These are phyloP conservation scores for Diospyros lotus DNA, from an alignment of 148 eudicot species.

Conservation along the genomic window DNA sequence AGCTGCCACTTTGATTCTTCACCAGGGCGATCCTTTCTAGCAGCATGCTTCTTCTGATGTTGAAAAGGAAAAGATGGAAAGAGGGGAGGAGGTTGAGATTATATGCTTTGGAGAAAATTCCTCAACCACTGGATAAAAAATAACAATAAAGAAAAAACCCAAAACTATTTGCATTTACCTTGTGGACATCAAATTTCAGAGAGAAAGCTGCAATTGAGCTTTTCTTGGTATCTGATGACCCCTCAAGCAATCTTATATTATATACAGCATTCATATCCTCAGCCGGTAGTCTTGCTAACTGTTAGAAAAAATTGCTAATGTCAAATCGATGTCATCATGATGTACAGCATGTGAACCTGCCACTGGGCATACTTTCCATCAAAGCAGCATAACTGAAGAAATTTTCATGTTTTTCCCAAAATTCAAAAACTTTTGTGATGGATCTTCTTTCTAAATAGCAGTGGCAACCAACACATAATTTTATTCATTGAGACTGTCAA, in stretches of 20 bases:
- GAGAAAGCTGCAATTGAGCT: slow-evolving; percentile 59
- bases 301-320: slow-evolving; percentile 12
- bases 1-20: slow-evolving; percentile 79
- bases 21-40: slow-evolving; percentile 83
- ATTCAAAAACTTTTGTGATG: not conserved
- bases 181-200: slow-evolving; percentile 73
- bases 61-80: not conserved
- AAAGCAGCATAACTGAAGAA: not conserved
- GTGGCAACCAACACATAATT: not conserved
- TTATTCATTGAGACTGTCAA: not conserved
- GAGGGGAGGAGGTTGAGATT: not conserved
- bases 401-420: not conserved
- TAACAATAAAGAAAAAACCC: not conserved
- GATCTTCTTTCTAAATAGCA: not conserved
- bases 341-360: not conserved
- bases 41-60: slow-evolving; percentile 70
- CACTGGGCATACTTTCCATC: not conserved
- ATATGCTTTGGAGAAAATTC: not conserved
- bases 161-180: slow-evolving; percentile 38
- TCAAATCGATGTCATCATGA: not conserved
- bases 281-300: slow-evolving; percentile 71
- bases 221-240: slow-evolving; percentile 68
- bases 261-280: slow-evolving; percentile 86
- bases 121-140: not conserved
- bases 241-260: slow-evolving; percentile 83